Percentiles rank a stretch among this genome's conserved stretches.
Conservation (phyloP, 306 rosid genomes). For the Prunus dulcis region DNA sequence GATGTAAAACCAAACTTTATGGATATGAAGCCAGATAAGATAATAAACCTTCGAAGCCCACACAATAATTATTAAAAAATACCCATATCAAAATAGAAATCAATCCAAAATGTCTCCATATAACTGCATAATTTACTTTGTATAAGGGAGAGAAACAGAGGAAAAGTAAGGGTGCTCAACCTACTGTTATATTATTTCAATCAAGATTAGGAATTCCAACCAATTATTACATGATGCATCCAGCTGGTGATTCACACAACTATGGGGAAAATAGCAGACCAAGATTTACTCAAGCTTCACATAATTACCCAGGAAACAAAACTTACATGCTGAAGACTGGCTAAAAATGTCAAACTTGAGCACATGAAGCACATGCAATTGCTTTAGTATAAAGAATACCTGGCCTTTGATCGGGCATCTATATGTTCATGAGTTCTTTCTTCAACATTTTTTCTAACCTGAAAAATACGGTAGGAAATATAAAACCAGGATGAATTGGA, state of each 20-base stretch:
- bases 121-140: neutral
- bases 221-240: neutral
- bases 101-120: neutral
- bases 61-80: too few relatives aligned
- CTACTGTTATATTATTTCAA: neutral
- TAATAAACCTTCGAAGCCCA: neutral
- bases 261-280: neutral
- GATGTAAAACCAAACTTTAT: neutral
- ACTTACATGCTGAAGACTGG: too few relatives aligned
- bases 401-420: conserved; percentile 92
- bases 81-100: neutral
- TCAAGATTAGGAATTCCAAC: neutral
- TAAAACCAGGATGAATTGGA: neutral
- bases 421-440: conserved; percentile 62
- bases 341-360: too few relatives aligned
- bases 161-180: neutral
- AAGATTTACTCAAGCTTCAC: neutral
- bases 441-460: conserved; percentile 69
- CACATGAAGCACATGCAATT: neutral
- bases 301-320: neutral
- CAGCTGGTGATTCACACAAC: neutral
- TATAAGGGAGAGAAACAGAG: neutral
- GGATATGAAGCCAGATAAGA: neutral
- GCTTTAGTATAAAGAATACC: conserved; percentile 38
- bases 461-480: conserved; percentile 13